phyloP scores from a whole-genome alignment of 352 stramenopile species.

The Pythium brassicae region DNA sequence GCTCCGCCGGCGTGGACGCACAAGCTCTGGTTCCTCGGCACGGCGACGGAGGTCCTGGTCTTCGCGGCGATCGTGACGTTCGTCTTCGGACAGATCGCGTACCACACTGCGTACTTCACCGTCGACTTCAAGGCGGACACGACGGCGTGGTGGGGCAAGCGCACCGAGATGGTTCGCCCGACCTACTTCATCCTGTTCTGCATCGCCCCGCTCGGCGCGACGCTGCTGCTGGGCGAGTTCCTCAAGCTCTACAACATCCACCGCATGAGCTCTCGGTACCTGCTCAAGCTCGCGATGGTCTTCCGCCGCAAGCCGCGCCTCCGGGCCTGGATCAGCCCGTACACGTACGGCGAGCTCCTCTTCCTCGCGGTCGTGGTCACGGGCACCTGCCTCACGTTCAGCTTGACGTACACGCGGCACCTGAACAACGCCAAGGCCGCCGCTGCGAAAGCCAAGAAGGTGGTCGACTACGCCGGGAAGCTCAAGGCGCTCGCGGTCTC shows the following conservation, averaged over 20 bases:
- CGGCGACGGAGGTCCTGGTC: slow-evolving; percentile 5
- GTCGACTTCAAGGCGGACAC: slow-evolving; percentile 4
- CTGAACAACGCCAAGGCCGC: not conserved
- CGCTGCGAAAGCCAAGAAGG: not conserved
- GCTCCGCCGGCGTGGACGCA: not conserved
- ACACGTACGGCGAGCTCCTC: slow-evolving; percentile 23
- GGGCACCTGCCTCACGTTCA: slow-evolving; percentile 23
- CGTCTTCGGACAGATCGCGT: slow-evolving; percentile 6
- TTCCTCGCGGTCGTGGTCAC: slow-evolving; percentile 19
- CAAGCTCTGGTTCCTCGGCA: slow-evolving; percentile 14
- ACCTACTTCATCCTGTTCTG: slow-evolving; percentile 29
- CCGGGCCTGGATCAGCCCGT: slow-evolving; percentile 5
- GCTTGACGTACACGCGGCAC: slow-evolving; percentile 13
- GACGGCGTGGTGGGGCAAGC: slow-evolving; percentile 7
- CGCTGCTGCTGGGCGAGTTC: slow-evolving; percentile 19
- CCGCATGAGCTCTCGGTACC: slow-evolving; percentile 10
- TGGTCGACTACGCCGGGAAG: slow-evolving; percentile 3
- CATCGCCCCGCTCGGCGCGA: slow-evolving; percentile 17
- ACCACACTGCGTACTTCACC: slow-evolving; percentile 4
- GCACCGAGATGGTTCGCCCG: slow-evolving; percentile 19
- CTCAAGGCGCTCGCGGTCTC: slow-evolving; percentile 12
- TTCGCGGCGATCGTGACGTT: slow-evolving; percentile 3
- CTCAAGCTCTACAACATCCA: slow-evolving; percentile 17
- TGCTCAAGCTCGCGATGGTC: slow-evolving; percentile 9
- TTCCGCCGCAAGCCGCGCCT: slow-evolving; percentile 21